phyloP scores from a whole-genome alignment of 345 rosid genomes.

The Citrus sp. region DNA sequence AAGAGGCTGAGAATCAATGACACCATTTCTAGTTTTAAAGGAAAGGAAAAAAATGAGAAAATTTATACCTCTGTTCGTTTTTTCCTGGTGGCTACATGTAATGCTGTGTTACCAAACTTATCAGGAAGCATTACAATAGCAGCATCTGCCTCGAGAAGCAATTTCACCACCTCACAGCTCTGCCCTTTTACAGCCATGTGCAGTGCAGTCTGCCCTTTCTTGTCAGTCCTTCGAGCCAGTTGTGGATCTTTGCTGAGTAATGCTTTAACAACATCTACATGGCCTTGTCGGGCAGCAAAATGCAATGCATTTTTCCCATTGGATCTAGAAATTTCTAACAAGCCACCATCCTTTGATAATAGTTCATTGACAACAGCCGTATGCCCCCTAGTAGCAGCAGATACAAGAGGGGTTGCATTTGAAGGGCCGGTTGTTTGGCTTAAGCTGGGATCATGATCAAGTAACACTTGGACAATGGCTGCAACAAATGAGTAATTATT shows the following conservation, averaged over 20 bases:
- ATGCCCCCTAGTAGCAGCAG: constrained; percentile 93
- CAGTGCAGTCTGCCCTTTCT: constrained; percentile 92
- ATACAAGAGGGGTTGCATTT: constrained; percentile 80
- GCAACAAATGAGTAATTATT: constrained; percentile 29
- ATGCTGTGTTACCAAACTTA: constrained; percentile 85
- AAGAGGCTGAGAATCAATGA: neutral
- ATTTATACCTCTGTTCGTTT: constrained; percentile 74
- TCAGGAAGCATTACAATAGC: constrained; percentile 96
- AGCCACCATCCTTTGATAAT: constrained; percentile 69
- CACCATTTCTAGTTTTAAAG: neutral
- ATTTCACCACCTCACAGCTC: constrained; percentile 80
- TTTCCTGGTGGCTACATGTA: constrained; percentile 93
- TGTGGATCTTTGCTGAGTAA: constrained; percentile 78
- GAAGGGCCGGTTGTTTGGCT: constrained; percentile 75
- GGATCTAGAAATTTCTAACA: constrained; percentile 69
- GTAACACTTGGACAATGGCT: constrained; percentile 85
- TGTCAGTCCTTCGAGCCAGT: constrained; percentile 84
- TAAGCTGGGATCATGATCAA: constrained; percentile 78
- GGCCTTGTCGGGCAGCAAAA: constrained; percentile 84
- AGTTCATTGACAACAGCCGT: constrained; percentile 79
- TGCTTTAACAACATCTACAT: constrained; percentile 73
- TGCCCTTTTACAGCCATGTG: constrained; percentile 98
- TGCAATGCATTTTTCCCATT: constrained; percentile 93
- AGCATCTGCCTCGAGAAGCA: constrained; percentile 88
- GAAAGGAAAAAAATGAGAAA: neutral